phyloP scores from a whole-genome alignment of 2,329 filamentous ascomycete genomes.

The Penicillium crustosum region DNA sequence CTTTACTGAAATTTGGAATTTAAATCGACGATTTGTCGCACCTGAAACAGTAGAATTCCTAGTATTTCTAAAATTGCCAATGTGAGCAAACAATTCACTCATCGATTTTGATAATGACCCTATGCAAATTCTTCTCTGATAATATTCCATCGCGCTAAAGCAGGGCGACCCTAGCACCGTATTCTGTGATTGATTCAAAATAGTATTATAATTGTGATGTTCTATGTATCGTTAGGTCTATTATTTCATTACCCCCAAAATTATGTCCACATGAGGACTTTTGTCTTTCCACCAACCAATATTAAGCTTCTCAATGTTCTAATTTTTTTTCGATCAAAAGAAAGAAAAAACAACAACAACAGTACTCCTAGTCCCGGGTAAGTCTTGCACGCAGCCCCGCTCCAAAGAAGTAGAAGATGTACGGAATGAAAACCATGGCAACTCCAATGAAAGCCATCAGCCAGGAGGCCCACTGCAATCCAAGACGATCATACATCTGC shows the following conservation, averaged over 20 bases:
- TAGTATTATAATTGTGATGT: neutral
- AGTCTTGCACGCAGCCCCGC: constrained; percentile 17
- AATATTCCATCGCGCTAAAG: neutral
- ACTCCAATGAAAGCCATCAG: constrained; percentile 60
- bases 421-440: constrained; percentile 25
- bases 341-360: neutral
- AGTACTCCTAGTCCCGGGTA: neutral
- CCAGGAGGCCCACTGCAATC: constrained; percentile 70
- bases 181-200: neutral
- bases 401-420: constrained; percentile 23
- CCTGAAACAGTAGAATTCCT: neutral
- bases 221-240: neutral
- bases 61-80: neutral
- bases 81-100: neutral
- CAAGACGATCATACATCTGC: constrained; percentile 71
- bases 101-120: neutral
- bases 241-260: neutral
- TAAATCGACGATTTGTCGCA: neutral
- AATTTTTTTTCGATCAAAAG: neutral
- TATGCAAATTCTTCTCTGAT: neutral
- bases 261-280: neutral
- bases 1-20: neutral
- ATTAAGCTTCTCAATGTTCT: neutral
- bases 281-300: neutral
- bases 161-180: fast-evolving